A percentile compares a stretch with the other conserved stretches of the same genome.
phyloP scores from a whole-genome alignment of 2,329 filamentous ascomycete species.

The Claviceps purpurea region DNA sequence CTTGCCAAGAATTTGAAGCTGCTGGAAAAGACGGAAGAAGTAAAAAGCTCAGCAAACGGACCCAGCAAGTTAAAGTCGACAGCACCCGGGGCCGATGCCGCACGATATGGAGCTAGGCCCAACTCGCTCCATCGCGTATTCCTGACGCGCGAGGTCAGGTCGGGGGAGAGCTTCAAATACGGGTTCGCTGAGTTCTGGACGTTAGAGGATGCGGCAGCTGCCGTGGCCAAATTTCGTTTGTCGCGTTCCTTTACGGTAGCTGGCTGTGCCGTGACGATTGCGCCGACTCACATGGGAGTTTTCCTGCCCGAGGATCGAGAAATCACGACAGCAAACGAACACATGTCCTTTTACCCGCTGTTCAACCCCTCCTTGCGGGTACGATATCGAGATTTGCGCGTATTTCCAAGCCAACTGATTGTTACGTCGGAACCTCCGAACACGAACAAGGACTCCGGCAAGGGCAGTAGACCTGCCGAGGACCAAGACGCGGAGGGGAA shows the following conservation, averaged over 20 bases:
- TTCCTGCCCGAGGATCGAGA: constrained; percentile 61
- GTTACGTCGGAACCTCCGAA: constrained; percentile 39
- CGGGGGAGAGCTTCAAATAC: constrained; percentile 63
- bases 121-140: constrained; percentile 67
- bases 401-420: constrained; percentile 53
- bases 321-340: constrained; percentile 38
- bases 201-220: constrained; percentile 61
- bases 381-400: constrained; percentile 64
- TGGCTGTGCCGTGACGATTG: constrained; percentile 55
- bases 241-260: constrained; percentile 67
- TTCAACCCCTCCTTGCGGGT: constrained; percentile 55
- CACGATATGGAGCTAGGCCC: constrained; percentile 55
- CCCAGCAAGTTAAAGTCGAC: constrained; percentile 45
- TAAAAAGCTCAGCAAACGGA: constrained; percentile 29
- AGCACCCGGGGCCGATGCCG: constrained; percentile 38
- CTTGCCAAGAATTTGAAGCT: constrained; percentile 62
- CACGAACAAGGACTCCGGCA: constrained; percentile 13
- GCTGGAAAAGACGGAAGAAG: constrained; percentile 48
- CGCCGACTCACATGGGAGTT: constrained; percentile 72
- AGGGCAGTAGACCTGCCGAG: constrained; percentile 9
- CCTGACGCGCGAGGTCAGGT: constrained; percentile 58
- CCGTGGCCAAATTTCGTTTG: constrained; percentile 57
- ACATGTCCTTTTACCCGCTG: constrained; percentile 56
- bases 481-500: constrained; percentile 20
- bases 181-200: constrained; percentile 76